A percentile compares a stretch with the other conserved stretches of the same genome.
phyloP scores from a whole-genome alignment of 2,329 filamentous ascomycete genomes.

The Ascochyta lentis region DNA sequence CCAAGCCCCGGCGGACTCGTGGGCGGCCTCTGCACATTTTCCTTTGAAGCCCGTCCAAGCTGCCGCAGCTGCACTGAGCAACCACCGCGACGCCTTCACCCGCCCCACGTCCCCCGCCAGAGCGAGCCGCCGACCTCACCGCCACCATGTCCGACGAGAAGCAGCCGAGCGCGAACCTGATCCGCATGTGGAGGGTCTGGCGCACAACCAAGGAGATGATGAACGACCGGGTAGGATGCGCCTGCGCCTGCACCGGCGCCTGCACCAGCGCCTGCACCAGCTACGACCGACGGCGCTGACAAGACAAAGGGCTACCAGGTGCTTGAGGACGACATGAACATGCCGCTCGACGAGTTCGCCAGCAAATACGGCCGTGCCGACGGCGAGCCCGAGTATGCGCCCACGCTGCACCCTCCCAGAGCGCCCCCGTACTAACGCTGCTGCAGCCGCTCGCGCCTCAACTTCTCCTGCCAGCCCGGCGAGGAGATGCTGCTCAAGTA shows the following conservation, averaged over 20 bases:
- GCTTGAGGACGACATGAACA: slow-evolving; percentile 84
- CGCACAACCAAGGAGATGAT: slow-evolving; percentile 96
- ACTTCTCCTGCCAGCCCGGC: slow-evolving; percentile 86
- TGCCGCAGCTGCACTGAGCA: slow-evolving; percentile 1
- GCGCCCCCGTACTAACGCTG: slow-evolving; percentile 14
- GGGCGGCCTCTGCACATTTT: slow-evolving; percentile 35
- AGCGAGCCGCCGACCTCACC: slow-evolving; percentile 1
- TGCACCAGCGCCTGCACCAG: slow-evolving; percentile 16
- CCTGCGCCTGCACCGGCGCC: slow-evolving; percentile 21
- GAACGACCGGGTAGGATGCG: slow-evolving; percentile 75
- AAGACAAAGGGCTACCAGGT: slow-evolving; percentile 83
- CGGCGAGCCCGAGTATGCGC: slow-evolving; percentile 76
- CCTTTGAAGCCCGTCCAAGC: slow-evolving; percentile 29
- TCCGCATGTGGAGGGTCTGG: slow-evolving; percentile 91
- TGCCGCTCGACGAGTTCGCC: slow-evolving; percentile 83
- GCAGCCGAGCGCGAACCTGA: slow-evolving; percentile 30
- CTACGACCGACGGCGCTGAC: slow-evolving; percentile 26
- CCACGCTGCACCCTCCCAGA: slow-evolving; percentile 3
- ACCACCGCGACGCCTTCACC: slow-evolving; percentile 11
- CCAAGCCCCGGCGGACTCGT: slow-evolving; percentile 15
- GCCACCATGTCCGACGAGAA: slow-evolving; percentile 40
- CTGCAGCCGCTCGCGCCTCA: slow-evolving; percentile 78
- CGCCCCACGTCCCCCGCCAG: slow-evolving; percentile 13
- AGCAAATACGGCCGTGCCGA: slow-evolving; percentile 72
- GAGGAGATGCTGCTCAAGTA: slow-evolving; percentile 85